Evolutionary conservation across 352 stramenopile species (phyloP).

Genomic region (Pythium utonaiense): DNA sequence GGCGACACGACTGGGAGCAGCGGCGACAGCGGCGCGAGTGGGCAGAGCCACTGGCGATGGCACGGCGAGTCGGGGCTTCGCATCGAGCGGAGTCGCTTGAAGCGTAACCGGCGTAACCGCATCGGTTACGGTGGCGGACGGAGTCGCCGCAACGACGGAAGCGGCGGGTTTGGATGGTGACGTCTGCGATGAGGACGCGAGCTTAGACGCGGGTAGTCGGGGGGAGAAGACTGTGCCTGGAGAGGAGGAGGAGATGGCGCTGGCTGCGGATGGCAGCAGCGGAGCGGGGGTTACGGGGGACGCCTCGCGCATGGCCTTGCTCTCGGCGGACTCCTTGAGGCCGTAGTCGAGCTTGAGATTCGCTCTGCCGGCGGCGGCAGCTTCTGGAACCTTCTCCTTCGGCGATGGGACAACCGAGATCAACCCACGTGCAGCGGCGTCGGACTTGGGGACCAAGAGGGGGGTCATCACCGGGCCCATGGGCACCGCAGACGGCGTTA

Average conservation of each 20-base stretch:
- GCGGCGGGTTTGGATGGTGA: slow-evolving; percentile 7
- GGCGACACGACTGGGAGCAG: not conserved
- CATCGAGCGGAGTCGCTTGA: not conserved
- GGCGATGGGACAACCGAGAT: not conserved
- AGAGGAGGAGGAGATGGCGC: not conserved
- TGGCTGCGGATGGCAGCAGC: not conserved
- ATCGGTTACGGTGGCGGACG: not conserved
- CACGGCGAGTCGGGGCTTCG: not conserved
- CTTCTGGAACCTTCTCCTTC: slow-evolving; percentile 13
- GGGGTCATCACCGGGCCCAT: slow-evolving; percentile 18
- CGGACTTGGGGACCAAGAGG: slow-evolving; percentile 11
- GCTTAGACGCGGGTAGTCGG: slow-evolving; percentile 48
- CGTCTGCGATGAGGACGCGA: slow-evolving; percentile 20
- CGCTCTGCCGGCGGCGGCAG: slow-evolving; percentile 4
- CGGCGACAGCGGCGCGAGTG: not conserved
- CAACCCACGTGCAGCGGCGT: slow-evolving; percentile 14
- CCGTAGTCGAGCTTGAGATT: slow-evolving; percentile 8
- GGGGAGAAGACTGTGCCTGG: slow-evolving; percentile 37
- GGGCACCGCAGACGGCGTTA: slow-evolving; percentile 19
- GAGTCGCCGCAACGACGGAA: not conserved
- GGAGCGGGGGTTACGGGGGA: slow-evolving; percentile 2
- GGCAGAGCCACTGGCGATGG: not conserved
- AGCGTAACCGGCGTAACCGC: not conserved
- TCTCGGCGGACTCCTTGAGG: slow-evolving; percentile 8
- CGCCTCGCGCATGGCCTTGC: slow-evolving; percentile 3